Conservation (phyloP, 2,329 filamentous ascomycete species). For the Aspergillus sp. region DNA sequence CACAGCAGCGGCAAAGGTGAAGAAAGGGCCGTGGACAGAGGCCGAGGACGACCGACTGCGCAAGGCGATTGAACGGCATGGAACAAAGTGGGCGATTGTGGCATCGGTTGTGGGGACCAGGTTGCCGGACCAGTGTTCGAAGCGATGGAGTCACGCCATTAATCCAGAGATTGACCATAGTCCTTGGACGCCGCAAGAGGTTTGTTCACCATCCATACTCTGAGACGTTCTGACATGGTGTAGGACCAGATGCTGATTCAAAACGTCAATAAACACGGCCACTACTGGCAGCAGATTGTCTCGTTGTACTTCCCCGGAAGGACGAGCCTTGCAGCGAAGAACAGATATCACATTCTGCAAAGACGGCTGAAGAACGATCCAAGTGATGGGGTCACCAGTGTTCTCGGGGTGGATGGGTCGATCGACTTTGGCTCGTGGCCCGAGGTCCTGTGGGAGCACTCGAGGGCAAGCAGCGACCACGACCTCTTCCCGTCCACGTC, state of each 20-base stretch:
- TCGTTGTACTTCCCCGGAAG: constrained; percentile 2
- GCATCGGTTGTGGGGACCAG: constrained; percentile 15
- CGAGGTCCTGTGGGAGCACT: background rate
- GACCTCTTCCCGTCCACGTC: background rate
- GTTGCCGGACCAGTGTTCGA: constrained; percentile 12
- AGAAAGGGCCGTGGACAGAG: constrained; percentile 18
- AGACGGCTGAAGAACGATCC: background rate
- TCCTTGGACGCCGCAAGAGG: constrained; percentile 10
- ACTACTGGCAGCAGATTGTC: constrained; percentile 15
- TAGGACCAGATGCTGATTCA: constrained; percentile 6
- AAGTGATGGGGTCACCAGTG: background rate
- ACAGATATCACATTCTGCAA: constrained; percentile 11
- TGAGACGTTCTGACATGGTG: background rate
- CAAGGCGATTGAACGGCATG: constrained; percentile 14
- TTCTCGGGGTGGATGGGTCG: background rate
- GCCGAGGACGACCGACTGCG: constrained; percentile 16
- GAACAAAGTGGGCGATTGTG: constrained; percentile 19
- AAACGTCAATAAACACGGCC: constrained; percentile 9
- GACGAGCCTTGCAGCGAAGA: constrained; percentile 9
- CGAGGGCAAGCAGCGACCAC: background rate
- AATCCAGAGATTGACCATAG: constrained; percentile 15
- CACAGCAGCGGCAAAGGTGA: constrained; percentile 9
- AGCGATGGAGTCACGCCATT: constrained; percentile 13
- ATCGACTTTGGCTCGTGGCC: background rate
- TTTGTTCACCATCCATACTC: background rate